Evolutionary conservation across 495 filamentous ascomycete genomes (phyloP), one percentile per base, ranked within the genome.

Genomic region (Penicillium nucicola): DNA sequence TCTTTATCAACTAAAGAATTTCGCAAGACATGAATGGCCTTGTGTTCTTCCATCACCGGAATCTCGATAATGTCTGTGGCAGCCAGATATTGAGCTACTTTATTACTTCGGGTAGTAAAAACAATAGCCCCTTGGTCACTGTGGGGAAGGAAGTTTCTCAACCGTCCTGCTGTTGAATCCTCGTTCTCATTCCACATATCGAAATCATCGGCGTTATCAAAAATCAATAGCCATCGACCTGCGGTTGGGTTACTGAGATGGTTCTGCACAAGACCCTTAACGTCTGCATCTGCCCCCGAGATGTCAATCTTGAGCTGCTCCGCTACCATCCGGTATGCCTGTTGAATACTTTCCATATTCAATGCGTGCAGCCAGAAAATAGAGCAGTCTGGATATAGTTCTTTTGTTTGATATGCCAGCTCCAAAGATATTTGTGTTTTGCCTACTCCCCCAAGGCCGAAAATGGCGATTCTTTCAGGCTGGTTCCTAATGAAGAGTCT

Each of bases 381-480:
- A 1, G 77, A 75, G 40, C 64, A 77, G 1, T 72, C 64, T 1
- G 66, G 55, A 5, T 68, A 41, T 14, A 55, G 38, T 9, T 72
- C 67, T 52, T 57, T 67, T 5, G 61, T 44, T 49, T 67, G 64
- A 50, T 76, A 76, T 0, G 69, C 69, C 32, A 79, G 44, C 45
- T 77, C 70, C 8, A 84, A 45, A 1, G 67, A 71, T n/a, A 83
- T 55, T 46, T 79, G 77, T 0, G 78, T 78, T 48, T 81, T 82
- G 0, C 76, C 77, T 4, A 77, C 58, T 0, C 76, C 78, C 0
- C 75, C 77, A 5, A 78, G 62, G 0, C 79, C 78, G 30, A 52
- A 48, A 6, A 82, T 47, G 1, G 72, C 56, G 11, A 67, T 55
- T 52, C 41, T 48, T 34, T 22, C n/a, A 0, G 33, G 3, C 4